Evolutionary conservation across 306 rosid genomes (phyloP).

Genomic region (Prunus mongolica): DNA sequence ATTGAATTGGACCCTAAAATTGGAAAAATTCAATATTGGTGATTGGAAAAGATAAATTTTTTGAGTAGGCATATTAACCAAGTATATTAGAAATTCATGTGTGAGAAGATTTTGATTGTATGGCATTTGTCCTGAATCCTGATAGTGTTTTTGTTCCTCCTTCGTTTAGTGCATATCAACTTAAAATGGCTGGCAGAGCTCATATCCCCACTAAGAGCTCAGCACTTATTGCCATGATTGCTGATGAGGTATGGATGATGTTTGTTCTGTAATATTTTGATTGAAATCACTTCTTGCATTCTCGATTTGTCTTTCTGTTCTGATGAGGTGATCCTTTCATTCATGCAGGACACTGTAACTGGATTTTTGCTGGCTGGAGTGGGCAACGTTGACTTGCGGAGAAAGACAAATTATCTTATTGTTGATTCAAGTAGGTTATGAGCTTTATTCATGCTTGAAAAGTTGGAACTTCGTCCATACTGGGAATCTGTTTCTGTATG

Average conservation of each 20-base stretch:
- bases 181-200: conserved; percentile 67
- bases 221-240: conserved; percentile 87
- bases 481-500: neutral
- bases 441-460: neutral
- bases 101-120: too few species aligned
- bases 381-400: conserved; percentile 87
- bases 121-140: neutral
- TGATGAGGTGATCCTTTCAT: neutral
- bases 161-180: conserved; percentile 1
- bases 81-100: too few species aligned
- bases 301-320: neutral
- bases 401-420: conserved; percentile 90
- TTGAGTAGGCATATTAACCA: too few species aligned
- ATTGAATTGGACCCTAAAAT: neutral
- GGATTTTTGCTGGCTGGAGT: conserved; percentile 98
- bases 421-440: conserved; percentile 82
- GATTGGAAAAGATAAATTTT: neutral
- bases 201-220: conserved; percentile 52
- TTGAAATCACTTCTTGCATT: neutral
- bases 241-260: conserved; percentile 69
- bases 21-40: neutral
- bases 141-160: neutral
- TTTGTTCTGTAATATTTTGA: neutral
- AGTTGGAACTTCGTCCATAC: neutral
- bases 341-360: conserved; percentile 72